Evolutionary conservation across 2,329 filamentous ascomycete species (phyloP), one percentile per base, ranked within the genome.

Genomic region (Penicillium sp.): DNA sequence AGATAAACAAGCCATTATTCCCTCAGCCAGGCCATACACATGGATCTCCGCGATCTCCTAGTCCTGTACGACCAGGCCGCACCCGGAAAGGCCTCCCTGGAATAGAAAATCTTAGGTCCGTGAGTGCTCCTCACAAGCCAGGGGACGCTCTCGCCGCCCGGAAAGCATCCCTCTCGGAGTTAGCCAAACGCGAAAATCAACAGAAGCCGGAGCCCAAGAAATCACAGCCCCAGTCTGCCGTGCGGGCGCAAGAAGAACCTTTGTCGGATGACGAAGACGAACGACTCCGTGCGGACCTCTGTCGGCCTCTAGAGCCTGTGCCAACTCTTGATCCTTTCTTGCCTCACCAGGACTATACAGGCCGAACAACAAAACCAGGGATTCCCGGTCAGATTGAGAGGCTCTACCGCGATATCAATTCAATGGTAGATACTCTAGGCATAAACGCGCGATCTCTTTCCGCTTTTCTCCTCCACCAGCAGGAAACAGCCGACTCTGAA

Each of bases 371-470:
- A 50, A 82, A 82, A 64, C 79, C 79, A 46, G 82, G 81, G 31
- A 77, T 84, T 60, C 79, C 81, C 1, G 81, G 81, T 7, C 81
- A 83, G 66, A 81, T 83, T 50, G 82, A 84, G 68, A 74, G 77
- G 55, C 69, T 84, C 3, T 83, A 82, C 64, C 79, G 81, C 13
- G 82, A 84, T 62, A 82, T 83, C 65, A 84, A 83, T 75, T 91
- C 91, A 13, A 99, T 98, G 95, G 89, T 99, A 48, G 92, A 97
- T 70, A 94, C 91, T 0, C 81, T 98, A 46, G 94, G 94, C 9
- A 85, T 97, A 54, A 98, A 98, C 73, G 88, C 91, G 6, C 86
- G 94, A 17, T 88, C 84, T 7, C 70, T 90, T 47, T 77, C 82
- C 21, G 80, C 83, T 0, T 89, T 85, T 69, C 77, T 93, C 61